Evolutionary conservation across 2,329 filamentous ascomycete genomes (phyloP).

Genomic region (Penicillium digitatum): DNA sequence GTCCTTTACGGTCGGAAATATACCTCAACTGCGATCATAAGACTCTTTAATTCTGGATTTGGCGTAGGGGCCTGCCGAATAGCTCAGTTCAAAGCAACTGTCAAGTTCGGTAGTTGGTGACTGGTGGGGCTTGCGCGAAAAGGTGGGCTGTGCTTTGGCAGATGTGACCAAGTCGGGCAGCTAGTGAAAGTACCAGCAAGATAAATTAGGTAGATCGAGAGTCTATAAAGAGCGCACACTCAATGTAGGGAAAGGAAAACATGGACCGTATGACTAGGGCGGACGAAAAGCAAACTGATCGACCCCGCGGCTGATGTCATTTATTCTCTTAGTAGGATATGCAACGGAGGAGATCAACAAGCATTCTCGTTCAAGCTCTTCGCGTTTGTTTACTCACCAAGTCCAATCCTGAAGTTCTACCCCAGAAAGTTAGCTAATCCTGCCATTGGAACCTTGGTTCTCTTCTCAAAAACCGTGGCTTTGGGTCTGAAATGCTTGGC

Average conservation of each 20-base stretch:
- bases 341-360: neutral
- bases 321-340: too few species aligned
- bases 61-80: neutral
- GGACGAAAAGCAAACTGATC: conserved; percentile 1
- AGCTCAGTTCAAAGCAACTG: neutral
- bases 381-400: neutral
- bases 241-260: neutral
- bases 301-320: conserved; percentile 13
- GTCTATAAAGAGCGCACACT: neutral
- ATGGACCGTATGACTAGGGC: neutral
- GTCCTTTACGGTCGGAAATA: neutral
- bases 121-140: neutral
- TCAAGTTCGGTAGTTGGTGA: neutral
- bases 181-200: neutral
- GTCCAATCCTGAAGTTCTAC: neutral
- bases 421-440: neutral
- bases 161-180: neutral
- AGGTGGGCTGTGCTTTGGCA: neutral
- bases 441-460: neutral
- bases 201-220: neutral
- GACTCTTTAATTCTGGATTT: neutral
- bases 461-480: neutral
- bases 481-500: neutral
- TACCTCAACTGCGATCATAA: neutral
- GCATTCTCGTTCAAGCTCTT: neutral